Percentiles rank a stretch among this genome's conserved stretches.
These are phyloP conservation scores for Moelleriella libera DNA, from an alignment of 2,329 filamentous ascomycete genomes.

Conservation along the genomic window DNA sequence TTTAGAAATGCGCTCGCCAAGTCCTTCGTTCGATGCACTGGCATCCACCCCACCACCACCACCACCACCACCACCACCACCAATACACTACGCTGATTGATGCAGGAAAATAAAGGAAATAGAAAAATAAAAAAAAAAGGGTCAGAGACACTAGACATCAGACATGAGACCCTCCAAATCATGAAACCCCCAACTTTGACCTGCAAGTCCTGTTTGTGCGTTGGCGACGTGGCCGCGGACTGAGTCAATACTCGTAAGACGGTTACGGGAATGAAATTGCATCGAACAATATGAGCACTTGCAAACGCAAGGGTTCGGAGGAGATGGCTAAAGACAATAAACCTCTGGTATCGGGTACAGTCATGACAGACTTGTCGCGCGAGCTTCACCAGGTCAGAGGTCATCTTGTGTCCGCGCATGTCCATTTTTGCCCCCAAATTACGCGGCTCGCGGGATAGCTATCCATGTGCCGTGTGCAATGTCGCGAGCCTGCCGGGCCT, in stretches of 20 bases:
- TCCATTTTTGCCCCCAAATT: background rate
- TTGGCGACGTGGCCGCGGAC: too few species aligned
- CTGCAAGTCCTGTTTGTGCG: too few species aligned
- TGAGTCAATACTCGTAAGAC: too few species aligned
- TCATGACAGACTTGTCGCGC: background rate
- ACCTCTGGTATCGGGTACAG: too few species aligned
- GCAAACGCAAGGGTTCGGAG: too few species aligned
- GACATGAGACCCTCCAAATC: too few species aligned
- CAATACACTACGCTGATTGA: background rate
- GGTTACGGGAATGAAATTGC: too few species aligned
- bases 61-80: background rate
- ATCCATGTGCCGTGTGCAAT: background rate
- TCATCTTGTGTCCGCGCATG: background rate
- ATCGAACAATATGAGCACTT: too few species aligned
- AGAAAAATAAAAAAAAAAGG: too few species aligned
- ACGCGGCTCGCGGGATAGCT: background rate
- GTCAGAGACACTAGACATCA: too few species aligned
- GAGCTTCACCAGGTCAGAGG: background rate
- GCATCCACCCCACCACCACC: background rate
- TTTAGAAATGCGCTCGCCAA: background rate
- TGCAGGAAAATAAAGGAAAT: background rate
- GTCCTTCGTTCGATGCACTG: background rate
- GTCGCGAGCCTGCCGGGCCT: background rate
- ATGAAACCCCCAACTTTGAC: too few species aligned
- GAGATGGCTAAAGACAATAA: too few species aligned